These are phyloP conservation scores for Pleodorina starrii DNA, from an alignment of 139 green algal genomes.

Conservation along the genomic window DNA sequence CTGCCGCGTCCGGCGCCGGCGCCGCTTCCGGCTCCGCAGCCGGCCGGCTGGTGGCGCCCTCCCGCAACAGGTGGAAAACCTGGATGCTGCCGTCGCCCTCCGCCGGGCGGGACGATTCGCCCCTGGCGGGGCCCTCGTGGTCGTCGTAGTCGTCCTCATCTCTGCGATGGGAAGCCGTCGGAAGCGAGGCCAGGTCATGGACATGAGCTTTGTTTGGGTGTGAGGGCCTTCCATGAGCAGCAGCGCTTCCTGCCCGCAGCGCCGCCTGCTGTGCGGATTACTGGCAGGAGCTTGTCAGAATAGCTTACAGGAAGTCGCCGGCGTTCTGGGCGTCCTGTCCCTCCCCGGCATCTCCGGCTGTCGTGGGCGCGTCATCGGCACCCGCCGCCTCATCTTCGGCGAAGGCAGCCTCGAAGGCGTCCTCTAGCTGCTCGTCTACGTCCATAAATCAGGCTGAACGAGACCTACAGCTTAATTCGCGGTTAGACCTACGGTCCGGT, in stretches of 20 bases:
- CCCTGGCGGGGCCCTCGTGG: background rate
- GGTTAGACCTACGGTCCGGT: no score
- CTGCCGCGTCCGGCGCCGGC: background rate
- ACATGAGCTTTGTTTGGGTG: background rate
- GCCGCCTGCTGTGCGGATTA: no score
- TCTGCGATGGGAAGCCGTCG: background rate
- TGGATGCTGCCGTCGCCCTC: conserved; percentile 8
- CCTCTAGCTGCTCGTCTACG: conserved; percentile 41
- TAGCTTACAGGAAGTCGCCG: background rate
- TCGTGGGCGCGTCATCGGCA: conserved; percentile 6
- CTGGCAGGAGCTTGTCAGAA: no score
- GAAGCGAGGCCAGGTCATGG: background rate
- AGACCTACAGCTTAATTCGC: no score
- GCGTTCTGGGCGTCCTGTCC: conserved; percentile 4
- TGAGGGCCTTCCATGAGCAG: background rate
- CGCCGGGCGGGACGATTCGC: background rate
- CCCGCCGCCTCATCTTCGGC: background rate
- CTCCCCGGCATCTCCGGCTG: background rate
- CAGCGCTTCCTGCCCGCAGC: background rate
- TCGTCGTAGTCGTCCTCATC: conserved; percentile 44
- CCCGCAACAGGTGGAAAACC: conserved; percentile 22
- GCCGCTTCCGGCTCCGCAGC: background rate
- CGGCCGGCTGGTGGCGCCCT: background rate
- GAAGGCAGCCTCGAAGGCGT: conserved; percentile 23
- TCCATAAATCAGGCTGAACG: conserved; percentile 35